Evolutionary conservation across 768 basidiomycete genomes (phyloP), one percentile per base, ranked within the genome.

Genomic region (Sarcomyxa edulis): DNA sequence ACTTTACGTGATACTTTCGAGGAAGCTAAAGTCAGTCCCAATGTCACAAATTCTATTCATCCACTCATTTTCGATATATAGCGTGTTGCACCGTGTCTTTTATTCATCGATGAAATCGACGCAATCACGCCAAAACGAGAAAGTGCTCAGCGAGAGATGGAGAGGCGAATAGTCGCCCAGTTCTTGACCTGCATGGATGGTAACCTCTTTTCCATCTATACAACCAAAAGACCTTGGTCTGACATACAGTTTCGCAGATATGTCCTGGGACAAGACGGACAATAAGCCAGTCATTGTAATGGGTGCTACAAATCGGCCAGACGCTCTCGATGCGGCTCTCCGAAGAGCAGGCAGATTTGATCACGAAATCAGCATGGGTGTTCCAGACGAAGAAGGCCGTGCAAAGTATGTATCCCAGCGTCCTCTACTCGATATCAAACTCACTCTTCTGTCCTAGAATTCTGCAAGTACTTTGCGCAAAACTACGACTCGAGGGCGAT

Each of bases 101-200:
- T 99, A 7, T 98, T 98, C 64, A 89, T 99, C 30, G 95, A 99
- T 56, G 96, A 98, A 56, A 96, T 98, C 14, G 94, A 98, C 52
- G 91, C 94, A 6, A 94, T 99, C 45, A 97, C 94, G 0, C 93
- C 93, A 0, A 99, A 98, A 64, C 70, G 96, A 43, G 96, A 99
- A 62, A 97, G 88, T 49, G 95, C 96, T 0, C 96, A 99, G 53
- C 71, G 95, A 40, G 96, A 98, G 63, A 98, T 97, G 96, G 96
- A 98, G 53, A 66, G 94, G 31, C 75, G 96, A 9, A 98, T 99
- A 35, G 95, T 99, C 7, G 95, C 95, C 0, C 96, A 99, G 57
- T 88, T 99, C 47, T 61, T 98, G 39, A 98, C 95, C 0, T 97
- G 95, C 65, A 96, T 99, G 90, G 96, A 99, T 58, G 95, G 95